Percentiles rank a stretch among this genome's conserved stretches.
Evolutionary conservation across 495 filamentous ascomycete species (phyloP).

Genomic region (Penicillium riverlandense): DNA sequence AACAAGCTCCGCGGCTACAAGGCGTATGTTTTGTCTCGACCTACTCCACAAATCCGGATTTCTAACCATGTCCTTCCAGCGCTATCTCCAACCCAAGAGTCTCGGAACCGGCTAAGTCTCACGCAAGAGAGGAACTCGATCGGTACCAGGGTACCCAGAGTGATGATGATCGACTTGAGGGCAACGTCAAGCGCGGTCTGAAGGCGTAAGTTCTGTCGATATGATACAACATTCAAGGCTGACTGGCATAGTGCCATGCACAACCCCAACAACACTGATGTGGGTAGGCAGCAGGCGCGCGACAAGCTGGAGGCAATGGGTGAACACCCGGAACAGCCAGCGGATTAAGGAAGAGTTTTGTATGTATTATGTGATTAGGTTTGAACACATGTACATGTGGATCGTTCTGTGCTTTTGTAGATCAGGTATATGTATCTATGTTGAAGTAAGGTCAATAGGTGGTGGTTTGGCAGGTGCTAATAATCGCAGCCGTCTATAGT

Average conservation of each 20-base stretch:
- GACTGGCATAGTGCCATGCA: slow-evolving; percentile 1
- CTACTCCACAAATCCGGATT: neutral
- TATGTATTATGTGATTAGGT: no score
- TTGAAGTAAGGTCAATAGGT: no score
- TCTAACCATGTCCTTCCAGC: neutral
- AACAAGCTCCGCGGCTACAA: slow-evolving; percentile 15
- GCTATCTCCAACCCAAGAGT: neutral
- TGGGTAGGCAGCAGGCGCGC: slow-evolving; percentile 1
- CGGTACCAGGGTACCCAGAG: neutral
- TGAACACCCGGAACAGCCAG: neutral
- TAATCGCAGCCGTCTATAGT: no score
- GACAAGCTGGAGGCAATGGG: slow-evolving; percentile 2
- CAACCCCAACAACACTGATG: slow-evolving; percentile 1
- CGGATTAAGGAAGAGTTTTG: neutral
- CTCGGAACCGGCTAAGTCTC: slow-evolving; percentile 1
- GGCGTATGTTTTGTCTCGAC: slow-evolving; percentile 1
- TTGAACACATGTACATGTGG: neutral
- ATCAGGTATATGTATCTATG: no score
- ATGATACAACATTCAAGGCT: neutral
- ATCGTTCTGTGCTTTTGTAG: no score
- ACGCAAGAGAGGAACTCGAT: slow-evolving; percentile 6
- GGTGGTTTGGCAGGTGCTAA: no score
- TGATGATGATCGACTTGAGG: slow-evolving; percentile 5
- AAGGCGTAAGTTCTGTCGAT: slow-evolving; percentile 7
- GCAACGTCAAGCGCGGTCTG: slow-evolving; percentile 10